A percentile compares a stretch with the other conserved stretches of the same genome.
phyloP scores from a whole-genome alignment of 345 rosid genomes.

The Carallia pectinifolia region DNA sequence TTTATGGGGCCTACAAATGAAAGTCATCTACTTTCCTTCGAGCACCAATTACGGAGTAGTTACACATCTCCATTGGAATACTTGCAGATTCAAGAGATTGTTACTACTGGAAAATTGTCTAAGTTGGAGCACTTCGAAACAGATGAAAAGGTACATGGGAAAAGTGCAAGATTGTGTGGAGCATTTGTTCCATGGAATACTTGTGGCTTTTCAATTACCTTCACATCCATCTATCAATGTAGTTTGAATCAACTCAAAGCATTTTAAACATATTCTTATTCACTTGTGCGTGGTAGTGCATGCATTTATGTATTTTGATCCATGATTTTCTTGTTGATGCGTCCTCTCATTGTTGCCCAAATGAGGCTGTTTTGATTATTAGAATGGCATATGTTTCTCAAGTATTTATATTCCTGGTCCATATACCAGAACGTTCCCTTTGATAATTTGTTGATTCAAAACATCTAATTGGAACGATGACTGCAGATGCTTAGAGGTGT shows the following conservation, averaged over 20 bases:
- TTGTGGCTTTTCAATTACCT: background rate
- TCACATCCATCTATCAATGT: background rate
- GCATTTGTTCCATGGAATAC: too few relatives aligned
- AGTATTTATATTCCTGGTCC: background rate
- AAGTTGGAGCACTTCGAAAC: constrained; percentile 94
- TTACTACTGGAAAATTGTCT: constrained; percentile 75
- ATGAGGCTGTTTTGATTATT: background rate
- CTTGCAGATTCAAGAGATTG: constrained; percentile 90
- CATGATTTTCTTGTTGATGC: background rate
- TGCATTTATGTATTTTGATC: background rate
- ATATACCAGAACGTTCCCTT: background rate
- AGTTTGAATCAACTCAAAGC: too few relatives aligned
- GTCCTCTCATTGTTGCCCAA: background rate
- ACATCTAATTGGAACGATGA: constrained; percentile 1
- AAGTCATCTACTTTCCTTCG: background rate
- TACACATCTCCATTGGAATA: constrained; percentile 11
- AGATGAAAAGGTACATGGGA: constrained; percentile 73
- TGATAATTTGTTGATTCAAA: background rate
- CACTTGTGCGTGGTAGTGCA: background rate
- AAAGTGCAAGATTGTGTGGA: too few relatives aligned
- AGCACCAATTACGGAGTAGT: background rate
- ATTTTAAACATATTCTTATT: background rate
- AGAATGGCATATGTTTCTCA: background rate
- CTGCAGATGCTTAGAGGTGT: background rate
- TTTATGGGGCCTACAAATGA: background rate